phyloP scores from a whole-genome alignment of 2,329 filamentous ascomycete genomes.

The Aspergillus flavus region DNA sequence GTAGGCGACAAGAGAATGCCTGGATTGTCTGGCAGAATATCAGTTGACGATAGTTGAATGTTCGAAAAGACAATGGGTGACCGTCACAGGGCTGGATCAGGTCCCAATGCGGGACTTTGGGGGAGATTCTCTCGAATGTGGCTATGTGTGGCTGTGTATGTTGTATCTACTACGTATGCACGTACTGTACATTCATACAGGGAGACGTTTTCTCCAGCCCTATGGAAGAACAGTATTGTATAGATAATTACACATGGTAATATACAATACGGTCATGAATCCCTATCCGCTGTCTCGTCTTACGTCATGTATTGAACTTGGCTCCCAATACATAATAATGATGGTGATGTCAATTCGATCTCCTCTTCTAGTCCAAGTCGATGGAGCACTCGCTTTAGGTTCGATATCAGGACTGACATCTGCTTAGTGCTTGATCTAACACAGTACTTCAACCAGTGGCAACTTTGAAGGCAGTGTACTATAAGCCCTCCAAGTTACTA shows the following conservation, averaged over 20 bases:
- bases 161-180: neutral
- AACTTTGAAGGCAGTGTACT: neutral
- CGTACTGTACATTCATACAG: neutral
- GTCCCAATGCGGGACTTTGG: neutral
- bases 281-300: neutral
- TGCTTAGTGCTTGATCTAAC: neutral
- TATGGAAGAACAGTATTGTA: neutral
- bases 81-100: neutral
- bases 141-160: constrained; percentile 5
- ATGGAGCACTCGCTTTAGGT: too few relatives aligned
- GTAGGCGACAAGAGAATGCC: neutral
- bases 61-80: neutral
- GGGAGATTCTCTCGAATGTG: neutral
- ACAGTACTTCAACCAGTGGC: neutral
- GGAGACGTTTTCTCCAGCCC: neutral
- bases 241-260: neutral
- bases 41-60: neutral
- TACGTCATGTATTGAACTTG: constrained; percentile 3
- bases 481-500: too few relatives aligned
- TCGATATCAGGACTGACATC: neutral
- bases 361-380: neutral
- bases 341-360: constrained; percentile 5
- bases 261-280: neutral
- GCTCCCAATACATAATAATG: neutral
- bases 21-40: neutral